phyloP scores from a whole-genome alignment of 768 basidiomycete species.

The Mycena floridula region DNA sequence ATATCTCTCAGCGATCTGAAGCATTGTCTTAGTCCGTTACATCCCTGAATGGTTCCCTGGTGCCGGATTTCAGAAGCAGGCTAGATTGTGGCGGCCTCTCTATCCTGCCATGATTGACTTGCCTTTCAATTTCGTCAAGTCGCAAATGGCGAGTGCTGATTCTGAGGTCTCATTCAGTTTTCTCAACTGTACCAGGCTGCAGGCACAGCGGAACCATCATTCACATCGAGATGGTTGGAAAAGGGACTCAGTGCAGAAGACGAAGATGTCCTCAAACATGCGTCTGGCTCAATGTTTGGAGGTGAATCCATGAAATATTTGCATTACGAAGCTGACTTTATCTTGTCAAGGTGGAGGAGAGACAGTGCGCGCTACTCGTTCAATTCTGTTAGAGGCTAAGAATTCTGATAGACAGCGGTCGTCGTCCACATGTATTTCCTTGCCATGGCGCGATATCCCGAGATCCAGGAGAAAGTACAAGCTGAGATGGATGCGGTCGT shows the following conservation, averaged over 20 bases:
- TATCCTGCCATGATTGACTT: constrained; percentile 27
- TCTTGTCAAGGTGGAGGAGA: no score
- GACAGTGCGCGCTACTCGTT: constrained; percentile 3
- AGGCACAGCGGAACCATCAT: constrained; percentile 1
- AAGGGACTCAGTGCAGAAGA: constrained; percentile 14
- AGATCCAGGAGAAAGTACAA: constrained; percentile 27
- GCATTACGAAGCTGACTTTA: no score
- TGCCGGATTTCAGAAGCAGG: constrained; percentile 34
- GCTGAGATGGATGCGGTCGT: constrained; percentile 30
- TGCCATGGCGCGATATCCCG: constrained; percentile 29
- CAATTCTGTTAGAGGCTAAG: background rate
- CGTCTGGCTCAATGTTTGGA: constrained; percentile 1
- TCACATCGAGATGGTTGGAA: constrained; percentile 11
- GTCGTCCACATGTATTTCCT: constrained; percentile 26
- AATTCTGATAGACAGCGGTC: constrained; percentile 29
- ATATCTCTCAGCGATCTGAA: background rate
- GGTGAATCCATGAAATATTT: no score
- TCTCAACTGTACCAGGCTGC: constrained; percentile 6
- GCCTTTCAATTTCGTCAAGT: constrained; percentile 30
- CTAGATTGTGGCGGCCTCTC: constrained; percentile 23
- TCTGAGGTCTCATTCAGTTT: background rate
- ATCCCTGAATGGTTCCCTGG: constrained; percentile 38
- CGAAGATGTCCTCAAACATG: constrained; percentile 13
- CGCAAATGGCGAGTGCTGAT: constrained; percentile 24
- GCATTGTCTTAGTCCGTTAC: constrained; percentile 13